Evolutionary conservation across 2,329 filamentous ascomycete genomes (phyloP).

Genomic region (Apiospora kogelbergensis): DNA sequence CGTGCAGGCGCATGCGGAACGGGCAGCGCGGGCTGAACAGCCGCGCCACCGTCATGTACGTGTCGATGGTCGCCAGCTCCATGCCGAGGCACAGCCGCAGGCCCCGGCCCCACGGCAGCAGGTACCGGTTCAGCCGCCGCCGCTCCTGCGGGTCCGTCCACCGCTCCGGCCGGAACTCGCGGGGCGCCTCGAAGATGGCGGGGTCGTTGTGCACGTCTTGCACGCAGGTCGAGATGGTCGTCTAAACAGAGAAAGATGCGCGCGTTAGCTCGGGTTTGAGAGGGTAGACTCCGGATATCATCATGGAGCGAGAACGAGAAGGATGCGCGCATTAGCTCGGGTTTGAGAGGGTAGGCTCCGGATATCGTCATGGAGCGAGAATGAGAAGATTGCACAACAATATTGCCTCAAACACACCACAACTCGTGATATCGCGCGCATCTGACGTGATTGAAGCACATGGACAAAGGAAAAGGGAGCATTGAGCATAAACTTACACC

Average conservation of each 20-base stretch:
- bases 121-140: slow-evolving; percentile 18
- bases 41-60: slow-evolving; percentile 23
- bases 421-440: neutral
- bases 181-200: slow-evolving; percentile 17
- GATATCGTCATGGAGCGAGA: too few relatives aligned
- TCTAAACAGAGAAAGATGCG: slow-evolving; percentile 15
- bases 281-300: too few relatives aligned
- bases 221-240: slow-evolving; percentile 22
- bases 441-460: neutral
- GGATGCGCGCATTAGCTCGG: neutral
- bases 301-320: too few relatives aligned
- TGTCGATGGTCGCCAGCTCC: slow-evolving; percentile 25
- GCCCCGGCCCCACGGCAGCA: slow-evolving; percentile 24
- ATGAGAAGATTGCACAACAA: neutral
- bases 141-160: slow-evolving; percentile 20
- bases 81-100: slow-evolving; percentile 22
- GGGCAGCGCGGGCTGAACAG: slow-evolving; percentile 21
- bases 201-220: slow-evolving; percentile 23
- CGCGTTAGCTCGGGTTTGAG: neutral
- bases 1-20: slow-evolving; percentile 18
- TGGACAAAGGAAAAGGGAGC: too few relatives aligned
- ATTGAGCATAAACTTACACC: slow-evolving; percentile 18
- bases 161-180: slow-evolving; percentile 21
- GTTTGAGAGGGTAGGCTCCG: neutral
- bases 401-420: neutral